phyloP scores from a whole-genome alignment of 164 flowering plant species.

The Malania oleifera region DNA sequence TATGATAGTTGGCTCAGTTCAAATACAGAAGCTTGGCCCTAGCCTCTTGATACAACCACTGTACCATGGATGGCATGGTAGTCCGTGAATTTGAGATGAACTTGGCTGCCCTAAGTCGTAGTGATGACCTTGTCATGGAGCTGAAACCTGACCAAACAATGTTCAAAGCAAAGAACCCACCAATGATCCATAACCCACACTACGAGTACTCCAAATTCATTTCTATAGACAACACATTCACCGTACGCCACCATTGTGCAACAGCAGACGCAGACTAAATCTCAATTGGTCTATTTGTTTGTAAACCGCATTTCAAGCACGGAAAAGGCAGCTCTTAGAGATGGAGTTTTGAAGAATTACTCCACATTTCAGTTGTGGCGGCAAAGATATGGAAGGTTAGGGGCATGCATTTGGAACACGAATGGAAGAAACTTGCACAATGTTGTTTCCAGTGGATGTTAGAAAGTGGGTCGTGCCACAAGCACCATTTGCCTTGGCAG shows the following conservation, averaged over 20 bases:
- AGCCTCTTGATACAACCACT: conserved; percentile 23
- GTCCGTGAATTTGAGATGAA: conserved; percentile 16
- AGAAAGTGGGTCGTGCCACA: conserved; percentile 18
- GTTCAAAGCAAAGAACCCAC: conserved; percentile 25
- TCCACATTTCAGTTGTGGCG: conserved; percentile 15
- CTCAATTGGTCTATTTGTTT: conserved; percentile 15
- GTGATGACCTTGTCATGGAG: conserved; percentile 10
- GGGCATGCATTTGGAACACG: conserved; percentile 11
- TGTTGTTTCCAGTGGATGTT: conserved; percentile 30
- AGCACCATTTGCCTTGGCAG: conserved; percentile 20
- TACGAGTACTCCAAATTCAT: conserved; percentile 22
- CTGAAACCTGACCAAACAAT: conserved; percentile 25
- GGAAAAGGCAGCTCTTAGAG: conserved; percentile 11
- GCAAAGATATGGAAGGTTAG: conserved; percentile 23
- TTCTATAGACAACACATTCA: conserved; percentile 1
- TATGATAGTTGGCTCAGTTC: no score
- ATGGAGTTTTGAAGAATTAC: conserved; percentile 12
- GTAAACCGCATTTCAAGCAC: conserved; percentile 13
- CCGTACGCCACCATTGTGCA: no score
- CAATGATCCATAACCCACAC: conserved; percentile 22
- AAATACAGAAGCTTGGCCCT: conserved; percentile 30
- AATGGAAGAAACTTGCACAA: conserved; percentile 10
- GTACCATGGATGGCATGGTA: conserved; percentile 23
- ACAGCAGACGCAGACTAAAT: background rate
- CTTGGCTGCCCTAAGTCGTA: conserved; percentile 23